phyloP scores from a whole-genome alignment of 345 rosid genomes.

The Kernera saxatilis region DNA sequence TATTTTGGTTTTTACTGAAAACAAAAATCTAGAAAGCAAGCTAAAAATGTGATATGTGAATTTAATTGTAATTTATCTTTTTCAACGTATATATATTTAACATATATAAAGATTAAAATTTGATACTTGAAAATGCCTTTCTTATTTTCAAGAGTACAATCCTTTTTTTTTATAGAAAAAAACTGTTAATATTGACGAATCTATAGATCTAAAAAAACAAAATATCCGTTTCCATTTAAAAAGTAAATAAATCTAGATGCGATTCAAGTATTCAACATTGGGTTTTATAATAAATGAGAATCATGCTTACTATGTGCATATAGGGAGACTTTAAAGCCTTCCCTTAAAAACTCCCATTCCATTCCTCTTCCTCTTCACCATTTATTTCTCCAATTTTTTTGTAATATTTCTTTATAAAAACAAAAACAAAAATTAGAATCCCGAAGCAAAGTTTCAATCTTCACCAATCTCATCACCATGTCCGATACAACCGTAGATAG shows the following conservation, averaged over 20 bases:
- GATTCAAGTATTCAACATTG: conserved; percentile 15
- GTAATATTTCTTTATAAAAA: not conserved
- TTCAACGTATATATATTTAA: not conserved
- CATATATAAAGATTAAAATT: not conserved
- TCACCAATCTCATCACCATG: not conserved
- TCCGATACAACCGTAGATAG: conserved; percentile 12
- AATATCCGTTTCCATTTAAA: conserved; percentile 10
- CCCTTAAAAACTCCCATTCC: conserved; percentile 6
- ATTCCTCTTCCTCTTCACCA: not conserved
- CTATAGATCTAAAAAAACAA: not conserved
- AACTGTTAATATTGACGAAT: conserved; percentile 9
- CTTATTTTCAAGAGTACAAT: not conserved
- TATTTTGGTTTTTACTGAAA: not conserved
- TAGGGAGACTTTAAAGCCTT: conserved; percentile 10
- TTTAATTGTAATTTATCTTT: not conserved
- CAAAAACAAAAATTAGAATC: not conserved
- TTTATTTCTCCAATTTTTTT: not conserved
- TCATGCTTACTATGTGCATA: conserved; percentile 30
- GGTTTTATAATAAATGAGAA: conserved; percentile 27
- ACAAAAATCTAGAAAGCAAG: not conserved
- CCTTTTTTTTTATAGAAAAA: no score
- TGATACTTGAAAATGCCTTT: not conserved
- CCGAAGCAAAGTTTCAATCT: conserved; percentile 17
- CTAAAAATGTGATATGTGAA: not conserved
- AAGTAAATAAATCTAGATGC: conserved; percentile 17